Evolutionary conservation across 2,329 filamentous ascomycete genomes (phyloP).

Genomic region (Macrophomina pseudophaseolina): DNA sequence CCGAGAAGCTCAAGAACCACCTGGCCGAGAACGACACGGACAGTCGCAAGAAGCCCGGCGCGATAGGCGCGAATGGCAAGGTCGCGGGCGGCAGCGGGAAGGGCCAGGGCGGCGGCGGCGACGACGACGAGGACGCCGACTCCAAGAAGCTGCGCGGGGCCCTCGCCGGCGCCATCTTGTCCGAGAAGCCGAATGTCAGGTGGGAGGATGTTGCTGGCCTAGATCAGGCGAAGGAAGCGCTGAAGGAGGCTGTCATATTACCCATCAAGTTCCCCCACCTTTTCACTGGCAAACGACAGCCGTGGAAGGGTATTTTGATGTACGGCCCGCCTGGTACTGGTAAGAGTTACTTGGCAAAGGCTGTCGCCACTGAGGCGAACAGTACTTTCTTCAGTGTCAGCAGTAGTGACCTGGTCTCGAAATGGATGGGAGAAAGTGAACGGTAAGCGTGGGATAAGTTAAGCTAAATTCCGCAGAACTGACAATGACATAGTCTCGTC

Average conservation of each 20-base stretch:
- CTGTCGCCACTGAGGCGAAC: conserved; percentile 96
- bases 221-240: conserved; percentile 90
- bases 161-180: conserved; percentile 87
- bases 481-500: conserved; percentile 68
- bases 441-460: conserved; percentile 62
- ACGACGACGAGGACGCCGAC: conserved; percentile 82
- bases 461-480: conserved; percentile 26
- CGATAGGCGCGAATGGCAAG: conserved; percentile 74
- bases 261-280: conserved; percentile 98
- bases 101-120: conserved; percentile 64
- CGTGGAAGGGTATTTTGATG: conserved; percentile 96
- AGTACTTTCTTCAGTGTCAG: conserved; percentile 99
- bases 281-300: conserved; percentile 93
- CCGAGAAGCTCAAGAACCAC: conserved; percentile 96
- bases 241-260: conserved; percentile 96
- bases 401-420: conserved; percentile 95
- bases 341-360: conserved; percentile 97
- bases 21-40: conserved; percentile 72
- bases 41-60: conserved; percentile 72
- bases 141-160: conserved; percentile 94
- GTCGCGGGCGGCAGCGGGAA: conserved; percentile 67
- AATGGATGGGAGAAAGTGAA: conserved; percentile 99
- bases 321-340: conserved; percentile 97
- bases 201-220: conserved; percentile 98
- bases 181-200: conserved; percentile 93